A percentile compares a stretch with the other conserved stretches of the same genome.
These are phyloP conservation scores for Xylariaceae sp. DNA, from an alignment of 2,329 filamentous ascomycete species.

Conservation along the genomic window DNA sequence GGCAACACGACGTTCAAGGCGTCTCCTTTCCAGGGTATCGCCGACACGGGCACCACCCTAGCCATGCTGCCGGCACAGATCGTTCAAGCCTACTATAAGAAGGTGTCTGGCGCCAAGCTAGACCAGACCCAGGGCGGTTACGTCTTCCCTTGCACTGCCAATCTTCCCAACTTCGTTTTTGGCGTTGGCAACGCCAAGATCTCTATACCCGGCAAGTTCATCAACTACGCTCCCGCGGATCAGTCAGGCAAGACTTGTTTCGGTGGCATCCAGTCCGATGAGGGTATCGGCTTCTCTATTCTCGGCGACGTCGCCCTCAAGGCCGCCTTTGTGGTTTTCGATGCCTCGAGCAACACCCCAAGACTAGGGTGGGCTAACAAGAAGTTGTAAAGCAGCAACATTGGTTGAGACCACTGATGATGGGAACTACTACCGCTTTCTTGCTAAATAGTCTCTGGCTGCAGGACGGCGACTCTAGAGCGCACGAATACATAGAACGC, in stretches of 20 bases:
- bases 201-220: conserved; percentile 54
- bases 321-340: conserved; percentile 68
- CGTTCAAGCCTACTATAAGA: conserved; percentile 56
- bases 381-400: conserved; percentile 23
- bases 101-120: conserved; percentile 51
- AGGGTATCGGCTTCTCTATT: conserved; percentile 55
- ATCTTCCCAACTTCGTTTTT: conserved; percentile 56
- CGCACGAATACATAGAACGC: background rate
- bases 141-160: conserved; percentile 56
- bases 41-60: conserved; percentile 66
- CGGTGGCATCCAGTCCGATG: conserved; percentile 65
- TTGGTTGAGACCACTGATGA: no score
- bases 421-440: background rate
- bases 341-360: conserved; percentile 45
- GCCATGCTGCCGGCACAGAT: conserved; percentile 49
- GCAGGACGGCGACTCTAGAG: no score
- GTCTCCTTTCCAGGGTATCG: conserved; percentile 48
- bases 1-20: conserved; percentile 16
- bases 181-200: conserved; percentile 54
- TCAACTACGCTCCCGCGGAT: conserved; percentile 56
- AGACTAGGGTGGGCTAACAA: conserved; percentile 52
- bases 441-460: background rate
- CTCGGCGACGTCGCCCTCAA: conserved; percentile 72
- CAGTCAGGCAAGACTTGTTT: conserved; percentile 57
- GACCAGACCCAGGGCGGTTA: conserved; percentile 51